Conservation (phyloP, 805 yeast species). For the Debaryomyces prosopidis region DNA sequence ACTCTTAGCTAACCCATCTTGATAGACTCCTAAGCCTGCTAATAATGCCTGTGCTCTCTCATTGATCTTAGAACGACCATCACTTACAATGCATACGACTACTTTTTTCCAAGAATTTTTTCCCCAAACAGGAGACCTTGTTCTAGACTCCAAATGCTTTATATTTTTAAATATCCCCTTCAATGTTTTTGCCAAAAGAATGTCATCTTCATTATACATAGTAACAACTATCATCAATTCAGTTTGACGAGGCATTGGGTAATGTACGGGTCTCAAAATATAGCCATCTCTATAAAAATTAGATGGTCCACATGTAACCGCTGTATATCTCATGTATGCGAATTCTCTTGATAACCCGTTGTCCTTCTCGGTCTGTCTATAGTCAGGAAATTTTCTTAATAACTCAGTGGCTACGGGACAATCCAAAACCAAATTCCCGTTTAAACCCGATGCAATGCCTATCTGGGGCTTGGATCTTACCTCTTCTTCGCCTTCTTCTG, state of each 20-base stretch:
- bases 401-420: slow-evolving; percentile 48
- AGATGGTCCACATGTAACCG: slow-evolving; percentile 71
- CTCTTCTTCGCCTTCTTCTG: slow-evolving; percentile 34
- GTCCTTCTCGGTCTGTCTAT: slow-evolving; percentile 29
- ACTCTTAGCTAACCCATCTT: slow-evolving; percentile 64
- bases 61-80: slow-evolving; percentile 66
- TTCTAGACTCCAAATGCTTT: slow-evolving; percentile 52
- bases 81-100: slow-evolving; percentile 63
- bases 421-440: slow-evolving; percentile 47
- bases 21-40: slow-evolving; percentile 66
- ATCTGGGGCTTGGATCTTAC: slow-evolving; percentile 33
- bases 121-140: slow-evolving; percentile 49
- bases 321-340: slow-evolving; percentile 60
- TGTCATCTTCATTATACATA: slow-evolving; percentile 69
- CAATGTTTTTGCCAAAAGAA: slow-evolving; percentile 58
- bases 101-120: slow-evolving; percentile 59
- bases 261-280: slow-evolving; percentile 55
- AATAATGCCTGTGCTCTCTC: slow-evolving; percentile 61
- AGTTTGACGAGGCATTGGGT: slow-evolving; percentile 53
- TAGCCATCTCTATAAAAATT: slow-evolving; percentile 58
- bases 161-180: slow-evolving; percentile 67
- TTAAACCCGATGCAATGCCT: slow-evolving; percentile 36
- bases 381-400: slow-evolving; percentile 42
- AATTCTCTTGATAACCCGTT: slow-evolving; percentile 53
- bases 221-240: slow-evolving; percentile 64